Evolutionary conservation across 352 stramenopile species (phyloP), one percentile per base, ranked within the genome.

Genomic region (Phytophthora colocasiae): DNA sequence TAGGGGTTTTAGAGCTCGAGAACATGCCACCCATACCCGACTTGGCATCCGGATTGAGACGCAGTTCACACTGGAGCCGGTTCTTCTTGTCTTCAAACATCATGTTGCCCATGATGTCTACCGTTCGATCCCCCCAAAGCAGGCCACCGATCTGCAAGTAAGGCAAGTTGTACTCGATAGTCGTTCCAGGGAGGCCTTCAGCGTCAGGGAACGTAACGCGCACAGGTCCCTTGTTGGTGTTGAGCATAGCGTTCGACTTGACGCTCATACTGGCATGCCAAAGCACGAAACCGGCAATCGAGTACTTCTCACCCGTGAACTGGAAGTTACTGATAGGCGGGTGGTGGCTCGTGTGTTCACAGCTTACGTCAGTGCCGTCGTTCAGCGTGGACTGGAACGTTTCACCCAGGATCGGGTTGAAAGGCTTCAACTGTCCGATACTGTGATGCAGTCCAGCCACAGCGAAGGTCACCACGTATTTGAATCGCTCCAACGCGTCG

Each of bases 11-110:
- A 19, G 78, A 81, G 5, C 83, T 80, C 41, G 83, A 88, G 40
- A 92, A 95, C 80, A 95, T 92, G 19, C 86, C 83, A 36, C 83
- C 83, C 87, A 95, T 95, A 29, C 87, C 85, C 49, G 92, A 91
- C 76, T 95, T 95, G 55, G 90, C 84, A 62, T 95, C 85, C 12
- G 87, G 87, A 52, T 95, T 91, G 41, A 95, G 76, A n/a, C 83
- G 82, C 58, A 95, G 63, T 50, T 95, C 87, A 32, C 83, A 93
- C 46, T 66, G 54, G 22, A 93, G 58, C 14, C 75, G 65, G 71
- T 93, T 89, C 58, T 83, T 87, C 70, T 83, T 80, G 75, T 95
- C 87, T 58, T 93, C 83, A 58, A 93, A 95, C 40, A 84, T 6
- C 58, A 91, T 85, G 19, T 69, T 75, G 51, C 83, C 84, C 65